A percentile compares a stretch with the other conserved stretches of the same genome.
Conservation (phyloP, 1,284 basidiomycete species). For the Ceratobasidium sp. region DNA sequence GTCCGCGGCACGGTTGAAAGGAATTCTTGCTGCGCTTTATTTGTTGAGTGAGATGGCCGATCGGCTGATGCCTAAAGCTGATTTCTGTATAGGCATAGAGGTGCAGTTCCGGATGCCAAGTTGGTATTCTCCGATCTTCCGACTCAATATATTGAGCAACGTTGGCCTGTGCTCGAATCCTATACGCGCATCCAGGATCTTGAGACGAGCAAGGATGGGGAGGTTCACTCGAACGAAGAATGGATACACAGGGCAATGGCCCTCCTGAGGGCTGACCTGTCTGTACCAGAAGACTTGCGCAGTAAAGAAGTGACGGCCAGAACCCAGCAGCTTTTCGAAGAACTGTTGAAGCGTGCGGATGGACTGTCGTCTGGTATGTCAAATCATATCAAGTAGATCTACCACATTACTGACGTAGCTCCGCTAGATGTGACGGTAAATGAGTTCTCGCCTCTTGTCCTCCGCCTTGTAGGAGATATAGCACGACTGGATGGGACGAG, state of each 20-base stretch:
- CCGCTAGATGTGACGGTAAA: constrained; percentile 66
- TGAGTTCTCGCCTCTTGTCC: constrained; percentile 70
- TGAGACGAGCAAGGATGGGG: constrained; percentile 63
- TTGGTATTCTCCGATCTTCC: constrained; percentile 77
- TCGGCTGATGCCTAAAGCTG: not conserved
- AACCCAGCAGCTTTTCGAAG: constrained; percentile 59
- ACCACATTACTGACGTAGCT: not conserved
- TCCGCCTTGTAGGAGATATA: constrained; percentile 55
- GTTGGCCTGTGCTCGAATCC: constrained; percentile 79
- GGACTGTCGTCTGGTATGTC: constrained; percentile 64
- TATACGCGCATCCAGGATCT: constrained; percentile 76
- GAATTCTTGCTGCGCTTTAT: constrained; percentile 84
- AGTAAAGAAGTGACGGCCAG: not conserved
- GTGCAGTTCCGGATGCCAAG: constrained; percentile 65
- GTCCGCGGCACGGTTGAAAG: constrained; percentile 83
- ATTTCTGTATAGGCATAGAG: constrained; percentile 63
- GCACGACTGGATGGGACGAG: constrained; percentile 61
- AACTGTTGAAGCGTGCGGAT: constrained; percentile 58
- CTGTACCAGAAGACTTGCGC: constrained; percentile 13
- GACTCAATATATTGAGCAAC: constrained; percentile 71
- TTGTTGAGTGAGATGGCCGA: constrained; percentile 60
- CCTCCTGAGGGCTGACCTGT: constrained; percentile 69
- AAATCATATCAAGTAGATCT: not conserved
- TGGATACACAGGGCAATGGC: constrained; percentile 76
- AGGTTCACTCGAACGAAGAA: constrained; percentile 67